Base-by-base conservation (phyloP, 2,329 filamentous ascomycete genomes). In the Monosporascus sp. region DNA sequence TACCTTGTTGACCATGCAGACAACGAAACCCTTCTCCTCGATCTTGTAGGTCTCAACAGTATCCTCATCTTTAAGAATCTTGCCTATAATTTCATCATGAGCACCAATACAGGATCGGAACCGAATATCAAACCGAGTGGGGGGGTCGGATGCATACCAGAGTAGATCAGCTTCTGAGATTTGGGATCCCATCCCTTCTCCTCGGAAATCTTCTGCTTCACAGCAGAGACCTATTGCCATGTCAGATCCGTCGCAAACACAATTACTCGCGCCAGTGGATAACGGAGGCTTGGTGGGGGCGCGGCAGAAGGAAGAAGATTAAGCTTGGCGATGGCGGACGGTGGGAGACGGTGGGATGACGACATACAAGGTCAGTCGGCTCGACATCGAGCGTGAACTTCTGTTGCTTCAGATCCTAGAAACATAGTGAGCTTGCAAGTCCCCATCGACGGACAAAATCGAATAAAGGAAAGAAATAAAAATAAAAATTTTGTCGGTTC, bases 11-110 rank as follows among this genome's bases (percentile, higher is more conserved):
- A 96, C 87, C 86, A 99, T 96, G 78, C 94, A 99, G 56, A 99
- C 94, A 66, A 99, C 91, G 72, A 97, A 99, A 38, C 94, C 94
- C 81, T 97, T 99, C 82, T 97, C 94, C 75, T 99, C 93, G 59
- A 99, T 97, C 75, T 91, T 96, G 79, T 97, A 97, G 41, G 89
- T 92, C 73, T 91, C 91, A 64, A 99, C 89, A 2, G 92, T 96
- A 69, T 97, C 94, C 58, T 91, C 91, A 87, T 99, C 93, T 75
- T 97, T 93, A 61, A 99, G 79, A 65, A 99, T 97, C 79, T 99
- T 99, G 77, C 94, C 92, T 97, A 64, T 53, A 49, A 48, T 44
- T n/a, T 35, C 44, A 55, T 73, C 54, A 73, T 63, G 56, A 56
- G 49, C 24, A 35, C 52, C 46, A 8, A 40, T 22, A 24, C 45